Percentiles rank a stretch among this genome's conserved stretches.
phyloP scores from a whole-genome alignment of 2,329 filamentous ascomycete species.

The Ceratocystis albifundus region DNA sequence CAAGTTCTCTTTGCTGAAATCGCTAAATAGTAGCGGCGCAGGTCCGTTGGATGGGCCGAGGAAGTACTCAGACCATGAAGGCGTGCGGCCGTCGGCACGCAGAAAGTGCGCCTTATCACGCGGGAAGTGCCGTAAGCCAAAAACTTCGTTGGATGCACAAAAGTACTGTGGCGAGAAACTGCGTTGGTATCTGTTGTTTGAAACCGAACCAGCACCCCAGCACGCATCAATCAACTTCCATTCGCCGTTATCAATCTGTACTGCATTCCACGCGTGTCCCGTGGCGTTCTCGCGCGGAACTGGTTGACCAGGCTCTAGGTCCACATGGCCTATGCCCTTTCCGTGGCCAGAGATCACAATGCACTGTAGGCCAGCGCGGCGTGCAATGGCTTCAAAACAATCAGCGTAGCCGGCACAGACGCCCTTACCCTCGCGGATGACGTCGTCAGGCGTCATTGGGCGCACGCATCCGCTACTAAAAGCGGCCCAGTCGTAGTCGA shows the following conservation, averaged over 20 bases:
- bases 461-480: constrained; percentile 66
- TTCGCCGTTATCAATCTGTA: constrained; percentile 69
- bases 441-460: constrained; percentile 57
- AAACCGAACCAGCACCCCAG: constrained; percentile 75
- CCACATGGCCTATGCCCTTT: constrained; percentile 67
- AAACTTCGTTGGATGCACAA: constrained; percentile 59
- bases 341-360: constrained; percentile 66
- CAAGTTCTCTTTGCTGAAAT: constrained; percentile 41
- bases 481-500: constrained; percentile 67
- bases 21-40: constrained; percentile 38
- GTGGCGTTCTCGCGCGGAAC: constrained; percentile 51
- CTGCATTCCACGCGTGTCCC: constrained; percentile 86
- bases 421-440: constrained; percentile 63
- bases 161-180: constrained; percentile 55
- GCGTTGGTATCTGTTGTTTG: constrained; percentile 48
- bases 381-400: constrained; percentile 66
- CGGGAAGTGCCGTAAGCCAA: constrained; percentile 73
- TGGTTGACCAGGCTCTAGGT: constrained; percentile 51
- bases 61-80: constrained; percentile 75
- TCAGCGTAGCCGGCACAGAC: constrained; percentile 89
- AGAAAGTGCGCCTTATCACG: constrained; percentile 56
- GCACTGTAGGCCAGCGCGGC: constrained; percentile 66
- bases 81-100: constrained; percentile 55
- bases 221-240: constrained; percentile 91
- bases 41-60: constrained; percentile 45